These are phyloP conservation scores for Babesia divergens DNA, from an alignment of 169 alveolate genomes.

Conservation along the genomic window DNA sequence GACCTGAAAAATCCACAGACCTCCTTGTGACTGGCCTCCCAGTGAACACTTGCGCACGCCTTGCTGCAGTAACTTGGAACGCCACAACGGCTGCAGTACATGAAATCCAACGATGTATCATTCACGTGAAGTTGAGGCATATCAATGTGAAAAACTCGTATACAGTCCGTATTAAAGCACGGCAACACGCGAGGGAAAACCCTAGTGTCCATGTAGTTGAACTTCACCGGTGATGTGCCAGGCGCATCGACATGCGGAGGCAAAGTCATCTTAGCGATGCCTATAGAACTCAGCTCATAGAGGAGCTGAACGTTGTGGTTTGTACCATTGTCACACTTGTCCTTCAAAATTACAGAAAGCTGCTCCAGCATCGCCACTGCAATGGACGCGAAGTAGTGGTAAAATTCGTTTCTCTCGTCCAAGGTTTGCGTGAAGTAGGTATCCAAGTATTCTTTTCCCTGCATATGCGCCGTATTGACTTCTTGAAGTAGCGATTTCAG, in stretches of 20 bases:
- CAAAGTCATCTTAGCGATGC: slow-evolving; percentile 29
- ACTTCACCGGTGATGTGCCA: background rate
- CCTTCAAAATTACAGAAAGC: background rate
- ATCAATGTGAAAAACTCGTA: slow-evolving; percentile 43
- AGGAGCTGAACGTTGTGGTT: background rate
- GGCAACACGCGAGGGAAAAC: slow-evolving; percentile 61
- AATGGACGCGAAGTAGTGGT: slow-evolving; percentile 17
- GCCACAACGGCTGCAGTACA: slow-evolving; percentile 57
- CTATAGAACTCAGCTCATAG: slow-evolving; percentile 45
- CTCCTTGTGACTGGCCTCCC: slow-evolving; percentile 52
- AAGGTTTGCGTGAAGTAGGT: background rate
- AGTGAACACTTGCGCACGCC: slow-evolving; percentile 35
- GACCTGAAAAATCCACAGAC: slow-evolving; percentile 45
- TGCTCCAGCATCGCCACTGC: slow-evolving; percentile 25
- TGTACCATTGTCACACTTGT: background rate
- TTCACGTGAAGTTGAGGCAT: slow-evolving; percentile 58
- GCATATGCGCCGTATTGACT: slow-evolving; percentile 1
- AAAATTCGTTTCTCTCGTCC: slow-evolving; percentile 34
- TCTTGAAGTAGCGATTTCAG: background rate
- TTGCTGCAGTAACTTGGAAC: slow-evolving; percentile 64
- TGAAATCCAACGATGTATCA: slow-evolving; percentile 16
- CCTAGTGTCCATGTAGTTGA: background rate
- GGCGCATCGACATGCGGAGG: slow-evolving; percentile 9
- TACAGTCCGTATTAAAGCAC: slow-evolving; percentile 54
- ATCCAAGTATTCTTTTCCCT: slow-evolving; percentile 15